These are phyloP conservation scores for Macroventuria anomochaeta DNA, from an alignment of 2,329 filamentous ascomycete species.

Conservation along the genomic window DNA sequence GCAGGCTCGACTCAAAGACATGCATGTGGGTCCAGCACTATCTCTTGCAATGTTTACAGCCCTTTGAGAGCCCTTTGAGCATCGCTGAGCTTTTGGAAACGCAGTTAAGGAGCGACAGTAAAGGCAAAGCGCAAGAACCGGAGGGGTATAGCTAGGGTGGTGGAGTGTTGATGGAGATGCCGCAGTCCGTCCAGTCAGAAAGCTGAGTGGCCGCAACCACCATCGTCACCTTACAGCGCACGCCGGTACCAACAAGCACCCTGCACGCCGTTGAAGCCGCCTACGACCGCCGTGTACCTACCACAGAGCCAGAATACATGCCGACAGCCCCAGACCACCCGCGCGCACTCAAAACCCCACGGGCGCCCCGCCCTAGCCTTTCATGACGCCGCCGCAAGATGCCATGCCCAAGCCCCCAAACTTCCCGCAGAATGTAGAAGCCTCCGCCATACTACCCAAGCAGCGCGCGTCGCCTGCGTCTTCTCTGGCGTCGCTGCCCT, in stretches of 20 bases:
- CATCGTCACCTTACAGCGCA: constrained; percentile 30
- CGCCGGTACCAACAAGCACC: constrained; percentile 17
- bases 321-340: constrained; percentile 33
- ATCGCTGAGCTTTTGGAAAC: not conserved
- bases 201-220: constrained; percentile 42
- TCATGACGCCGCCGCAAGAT: constrained; percentile 52
- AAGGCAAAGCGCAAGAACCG: constrained; percentile 10
- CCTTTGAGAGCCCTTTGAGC: not conserved
- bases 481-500: constrained; percentile 65
- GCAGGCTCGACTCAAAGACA: constrained; percentile 40
- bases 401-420: constrained; percentile 51
- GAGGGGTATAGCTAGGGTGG: constrained; percentile 15
- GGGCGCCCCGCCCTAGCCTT: constrained; percentile 48
- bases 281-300: constrained; percentile 5
- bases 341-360: constrained; percentile 40
- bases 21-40: constrained; percentile 24
- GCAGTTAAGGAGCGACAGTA: constrained; percentile 4
- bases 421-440: constrained; percentile 55
- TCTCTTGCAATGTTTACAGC: constrained; percentile 6
- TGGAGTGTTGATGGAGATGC: constrained; percentile 37
- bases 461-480: constrained; percentile 64
- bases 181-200: constrained; percentile 39
- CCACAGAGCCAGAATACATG: constrained; percentile 38
- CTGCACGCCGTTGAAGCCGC: constrained; percentile 9
- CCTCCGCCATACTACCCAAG: constrained; percentile 67